Evolutionary conservation across 192 early-diverging fungal species (phyloP), one percentile per base, ranked within the genome.

Genomic region (Podochytrium sp.): DNA sequence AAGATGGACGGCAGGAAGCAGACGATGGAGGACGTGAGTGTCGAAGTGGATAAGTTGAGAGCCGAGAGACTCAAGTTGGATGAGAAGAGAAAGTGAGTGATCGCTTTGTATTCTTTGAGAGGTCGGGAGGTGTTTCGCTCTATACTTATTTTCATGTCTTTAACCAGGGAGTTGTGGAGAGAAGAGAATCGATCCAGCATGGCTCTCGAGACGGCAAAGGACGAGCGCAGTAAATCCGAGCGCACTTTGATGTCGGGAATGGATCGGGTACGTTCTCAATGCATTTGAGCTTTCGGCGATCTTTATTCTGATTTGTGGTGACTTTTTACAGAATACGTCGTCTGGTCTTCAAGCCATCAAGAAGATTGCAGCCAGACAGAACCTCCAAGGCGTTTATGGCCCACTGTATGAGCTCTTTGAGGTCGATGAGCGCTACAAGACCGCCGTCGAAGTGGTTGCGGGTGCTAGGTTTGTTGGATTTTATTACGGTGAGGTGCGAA

Each of bases 351-450:
- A 89, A 38, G 85, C 90, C 29, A 86, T 99, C 14, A 55, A 79
- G 0, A 79, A 82, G 30, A 92, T 99, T 55, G 85, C 87, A 1
- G 85, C 92, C 50, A 51, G 76, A 23, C 74, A 84, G 23, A 83
- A 88, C 14, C 79, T 91, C 5, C 70, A 62, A 0, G 96, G 96
- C 16, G 90, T 97, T 7, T 92, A 95, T 76, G 97, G 97, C 0
- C 93, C 95, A 25, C 82, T 99, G 38, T 97, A 92, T 78, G 90
- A 96, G 76, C 90, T 98, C 35, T 94, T 99, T 80, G 88, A 94
- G 32, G 91, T 96, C 1, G 92, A 96, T 66, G 90, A 93, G 35
- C 77, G 83, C 2, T 96, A 92, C 70, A 83, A 87, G 75, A 90
- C 92, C 3, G 94, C 95, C 7, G 95, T 97, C 16, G 96, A 98